These are phyloP conservation scores for Cladosporium sp. DNA, from an alignment of 2,329 filamentous ascomycete genomes.

Conservation along the genomic window DNA sequence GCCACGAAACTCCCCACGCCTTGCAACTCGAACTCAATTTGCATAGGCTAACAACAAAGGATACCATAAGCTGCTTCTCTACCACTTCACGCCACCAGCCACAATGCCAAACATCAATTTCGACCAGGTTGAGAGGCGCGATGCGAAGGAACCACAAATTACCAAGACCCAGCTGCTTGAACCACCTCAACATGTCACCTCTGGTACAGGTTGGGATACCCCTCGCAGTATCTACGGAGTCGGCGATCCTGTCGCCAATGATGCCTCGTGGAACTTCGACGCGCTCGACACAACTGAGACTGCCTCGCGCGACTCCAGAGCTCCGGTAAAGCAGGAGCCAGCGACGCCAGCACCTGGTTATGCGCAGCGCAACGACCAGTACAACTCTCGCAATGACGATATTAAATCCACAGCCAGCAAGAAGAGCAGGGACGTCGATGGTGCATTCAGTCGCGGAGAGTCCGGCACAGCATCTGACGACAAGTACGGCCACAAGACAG, in stretches of 20 bases:
- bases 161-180: constrained; percentile 3
- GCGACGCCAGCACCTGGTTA: not conserved
- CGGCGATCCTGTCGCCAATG: not conserved
- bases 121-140: not conserved
- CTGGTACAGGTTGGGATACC: not conserved
- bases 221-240: not conserved
- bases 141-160: constrained; percentile 6
- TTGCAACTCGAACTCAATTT: not conserved
- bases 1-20: not conserved
- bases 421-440: not conserved
- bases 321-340: not conserved
- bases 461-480: not conserved
- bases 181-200: not conserved
- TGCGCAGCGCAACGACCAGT: not conserved
- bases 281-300: not conserved
- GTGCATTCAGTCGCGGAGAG: not conserved
- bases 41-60: not conserved
- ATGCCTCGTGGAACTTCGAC: not conserved
- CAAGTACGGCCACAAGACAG: not conserved
- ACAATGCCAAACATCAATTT: constrained; percentile 4
- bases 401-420: not conserved
- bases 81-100: not conserved
- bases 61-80: not conserved
- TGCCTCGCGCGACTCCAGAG: too few species aligned
- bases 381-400: not conserved